Evolutionary conservation across 1,284 basidiomycete species (phyloP), one percentile per base, ranked within the genome.

Genomic region (Trametes hirsuta): DNA sequence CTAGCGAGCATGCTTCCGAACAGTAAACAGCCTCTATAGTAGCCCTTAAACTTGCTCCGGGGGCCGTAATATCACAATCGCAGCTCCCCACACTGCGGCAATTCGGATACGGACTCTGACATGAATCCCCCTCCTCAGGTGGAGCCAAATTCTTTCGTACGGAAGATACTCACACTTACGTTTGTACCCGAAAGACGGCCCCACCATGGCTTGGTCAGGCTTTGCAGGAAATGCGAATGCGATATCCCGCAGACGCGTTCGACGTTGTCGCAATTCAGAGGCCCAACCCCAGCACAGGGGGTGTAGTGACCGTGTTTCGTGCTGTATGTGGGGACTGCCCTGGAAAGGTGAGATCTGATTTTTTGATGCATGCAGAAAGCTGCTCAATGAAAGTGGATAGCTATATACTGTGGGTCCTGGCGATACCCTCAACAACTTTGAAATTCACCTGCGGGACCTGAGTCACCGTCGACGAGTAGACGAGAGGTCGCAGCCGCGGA

Each of bases 241-340:
- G 56, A 18, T 58, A 52, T n/a, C 56, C 56, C 6, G 8, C 22
- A 3, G 41, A 52, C 36, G 56, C 49, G 3, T 47, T 58, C 45
- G 49, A 58, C 44, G 41, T 58, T 15, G 30, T 42, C 9, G 56
- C 49, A 4, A n/a, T 37, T 18, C 56, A 34, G 2, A 21, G 24
- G 2, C 44, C 11, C 5, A 58, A 58, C 21, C 56, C 56, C 11
- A 52, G 49, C 25, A 58, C 56, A 1, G 56, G 56, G 14, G 49
- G 56, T 14, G 14, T 41, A 6, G 56, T 58, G 30, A 58, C 56
- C 10, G 44, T 58, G 10, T 58, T 58, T 18, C 49, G 44, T 24
- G 8, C 52, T 3, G 44, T 52, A 3, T 58, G 56, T 14, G 56
- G 56, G 2, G 56, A 58, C 45, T 58, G 56, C 14, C 56, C 50